A percentile compares a stretch with the other conserved stretches of the same genome.
Conservation (phyloP, 225 moss, liverwort and hornwort species). For the Sphagnum tenellum region DNA sequence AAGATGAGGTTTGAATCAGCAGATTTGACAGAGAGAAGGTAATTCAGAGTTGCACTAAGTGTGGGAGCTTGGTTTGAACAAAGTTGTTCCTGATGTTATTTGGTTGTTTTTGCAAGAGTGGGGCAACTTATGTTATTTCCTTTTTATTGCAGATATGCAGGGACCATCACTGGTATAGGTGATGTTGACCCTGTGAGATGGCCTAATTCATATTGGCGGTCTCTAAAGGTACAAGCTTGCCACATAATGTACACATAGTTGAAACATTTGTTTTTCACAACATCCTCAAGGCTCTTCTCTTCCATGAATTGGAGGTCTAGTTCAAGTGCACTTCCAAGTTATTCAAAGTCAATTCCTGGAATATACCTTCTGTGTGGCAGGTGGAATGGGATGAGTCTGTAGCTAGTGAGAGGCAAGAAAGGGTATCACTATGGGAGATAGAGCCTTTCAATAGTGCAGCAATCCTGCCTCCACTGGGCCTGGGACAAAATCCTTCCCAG, state of each 20-base stretch:
- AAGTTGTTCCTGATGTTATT: no score
- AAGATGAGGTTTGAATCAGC: constrained; percentile 67
- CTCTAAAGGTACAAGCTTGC: constrained; percentile 21
- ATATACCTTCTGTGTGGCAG: constrained; percentile 1
- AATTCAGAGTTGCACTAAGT: no score
- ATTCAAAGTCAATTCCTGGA: no score
- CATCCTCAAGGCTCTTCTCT: no score
- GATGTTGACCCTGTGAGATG: constrained; percentile 42
- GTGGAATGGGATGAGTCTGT: constrained; percentile 73
- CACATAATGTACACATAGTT: no score
- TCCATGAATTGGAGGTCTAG: no score
- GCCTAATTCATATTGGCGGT: constrained; percentile 65
- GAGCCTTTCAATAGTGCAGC: constrained; percentile 36
- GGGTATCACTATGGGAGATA: constrained; percentile 80
- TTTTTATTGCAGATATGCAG: constrained; percentile 40
- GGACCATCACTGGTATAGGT: constrained; percentile 49
- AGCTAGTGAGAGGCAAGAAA: constrained; percentile 61
- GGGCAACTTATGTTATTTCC: no score
- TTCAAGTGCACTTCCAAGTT: no score
- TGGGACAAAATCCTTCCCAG: constrained; percentile 32
- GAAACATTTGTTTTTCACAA: no score
- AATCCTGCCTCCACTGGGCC: constrained; percentile 18
- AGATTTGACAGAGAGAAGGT: constrained; percentile 66
- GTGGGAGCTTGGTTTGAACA: no score
- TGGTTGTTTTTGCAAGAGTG: not conserved